Base-by-base conservation (phyloP, 2,329 filamentous ascomycete species). In the Sclerotinia sclerotiorum region DNA sequence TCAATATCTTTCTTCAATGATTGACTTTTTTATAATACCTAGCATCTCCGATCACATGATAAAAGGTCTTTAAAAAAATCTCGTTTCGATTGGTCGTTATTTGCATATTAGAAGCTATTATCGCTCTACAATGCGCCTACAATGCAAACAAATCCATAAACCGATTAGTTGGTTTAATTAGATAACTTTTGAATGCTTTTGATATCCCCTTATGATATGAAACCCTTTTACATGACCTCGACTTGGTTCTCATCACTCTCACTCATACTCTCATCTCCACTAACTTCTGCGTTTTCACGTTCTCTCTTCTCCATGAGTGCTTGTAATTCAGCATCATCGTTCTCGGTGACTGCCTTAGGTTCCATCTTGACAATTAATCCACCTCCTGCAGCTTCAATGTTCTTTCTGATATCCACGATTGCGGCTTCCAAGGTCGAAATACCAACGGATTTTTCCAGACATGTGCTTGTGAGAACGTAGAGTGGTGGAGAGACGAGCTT, bases 281-380 rank as follows among this genome's bases (percentile, higher is more conserved):
- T 97, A 78, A 99, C 93, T 80, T 99, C 93, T 79, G 93, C 92
- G 82, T 99, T 99, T 87, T 98, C 94, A 73, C 93, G 90, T 84
- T 97, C 95, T 74, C 92, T 90, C 89, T 98, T 97, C 86, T 98
- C 95, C 95, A 99, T 99, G 73, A 99, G 87, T 65, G 94, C 95
- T 80, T 97, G 93, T 73, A 99, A 85, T 81, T 97, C 94, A 35
- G 94, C 95, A 78, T 99, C 95, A 77, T 99, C 96, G 80, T 93
- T 96, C 85, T 98, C 96, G 1, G 95, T 99, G 71, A 99, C 95
- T 5, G 96, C 95, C 88, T 98, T 98, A 74, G 95, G 95, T 77
- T 95, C 94, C 95, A 99, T 99, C 88, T 96, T 97, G 75, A 97
- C 90, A 55, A 90, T 86, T 77, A 94, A 90, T 78, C 88, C 88